Evolutionary conservation across 495 filamentous ascomycete genomes (phyloP).

Genomic region (Xylaria sp.): DNA sequence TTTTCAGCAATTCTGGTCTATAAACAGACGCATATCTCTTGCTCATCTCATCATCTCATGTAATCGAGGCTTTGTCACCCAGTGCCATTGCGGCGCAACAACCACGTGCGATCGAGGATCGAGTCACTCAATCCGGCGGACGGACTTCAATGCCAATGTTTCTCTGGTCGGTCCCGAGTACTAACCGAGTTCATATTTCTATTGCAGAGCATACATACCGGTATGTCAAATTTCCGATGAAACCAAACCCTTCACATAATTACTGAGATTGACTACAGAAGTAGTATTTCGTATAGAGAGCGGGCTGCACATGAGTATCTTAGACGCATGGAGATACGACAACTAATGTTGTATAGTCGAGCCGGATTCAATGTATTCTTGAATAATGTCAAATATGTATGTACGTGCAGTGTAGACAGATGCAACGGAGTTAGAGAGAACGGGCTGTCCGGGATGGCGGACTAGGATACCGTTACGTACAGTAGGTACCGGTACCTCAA

Average conservation of each 20-base stretch:
- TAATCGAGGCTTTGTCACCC: slow-evolving; percentile 9
- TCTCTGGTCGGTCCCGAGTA: neutral
- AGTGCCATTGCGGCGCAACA: neutral
- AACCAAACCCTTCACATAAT: too few species aligned
- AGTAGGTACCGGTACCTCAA: neutral
- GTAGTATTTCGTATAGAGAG: too few species aligned
- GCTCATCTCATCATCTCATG: neutral
- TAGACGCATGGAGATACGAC: too few species aligned
- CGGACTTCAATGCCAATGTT: neutral
- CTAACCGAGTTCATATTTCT: neutral
- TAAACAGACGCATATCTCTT: neutral
- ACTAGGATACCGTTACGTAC: neutral
- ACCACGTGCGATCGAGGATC: neutral
- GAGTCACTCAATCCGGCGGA: neutral
- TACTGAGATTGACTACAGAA: too few species aligned
- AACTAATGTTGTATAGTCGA: too few species aligned
- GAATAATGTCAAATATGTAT: too few species aligned
- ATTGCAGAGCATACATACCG: neutral
- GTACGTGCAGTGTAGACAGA: too few species aligned
- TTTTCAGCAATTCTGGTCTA: neutral
- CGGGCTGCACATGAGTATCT: too few species aligned
- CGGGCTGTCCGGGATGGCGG: neutral
- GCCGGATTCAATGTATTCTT: too few species aligned
- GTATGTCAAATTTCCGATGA: neutral
- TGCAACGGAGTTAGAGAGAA: neutral